These are phyloP conservation scores for Colletotrichum sp. DNA, from an alignment of 2,329 filamentous ascomycete genomes.

Conservation along the genomic window DNA sequence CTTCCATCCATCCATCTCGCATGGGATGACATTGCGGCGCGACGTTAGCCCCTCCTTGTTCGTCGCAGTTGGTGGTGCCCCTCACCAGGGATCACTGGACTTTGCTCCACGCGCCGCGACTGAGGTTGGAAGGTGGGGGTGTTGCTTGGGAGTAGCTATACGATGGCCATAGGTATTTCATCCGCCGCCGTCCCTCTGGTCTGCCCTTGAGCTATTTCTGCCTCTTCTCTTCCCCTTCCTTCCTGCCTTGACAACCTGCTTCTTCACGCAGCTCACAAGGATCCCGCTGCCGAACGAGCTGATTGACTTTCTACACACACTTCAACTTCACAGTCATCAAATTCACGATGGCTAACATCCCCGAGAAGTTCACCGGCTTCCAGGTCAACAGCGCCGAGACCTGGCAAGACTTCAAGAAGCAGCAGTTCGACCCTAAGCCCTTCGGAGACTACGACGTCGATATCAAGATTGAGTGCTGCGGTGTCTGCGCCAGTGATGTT, in stretches of 20 bases:
- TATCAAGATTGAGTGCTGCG: constrained; percentile 83
- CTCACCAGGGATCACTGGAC: constrained; percentile 13
- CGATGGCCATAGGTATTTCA: constrained; percentile 20
- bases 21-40: constrained; percentile 10
- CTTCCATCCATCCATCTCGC: neutral
- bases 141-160: neutral
- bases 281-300: neutral
- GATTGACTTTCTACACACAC: neutral
- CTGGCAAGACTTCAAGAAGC: constrained; percentile 69
- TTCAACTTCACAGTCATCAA: neutral
- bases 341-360: constrained; percentile 52
- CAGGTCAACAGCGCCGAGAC: constrained; percentile 59
- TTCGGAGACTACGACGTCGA: constrained; percentile 89
- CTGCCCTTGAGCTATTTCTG: neutral
- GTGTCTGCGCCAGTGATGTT: constrained; percentile 75
- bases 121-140: constrained; percentile 14
- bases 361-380: constrained; percentile 66
- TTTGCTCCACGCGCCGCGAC: neutral
- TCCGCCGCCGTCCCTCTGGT: constrained; percentile 6
- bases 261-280: neutral
- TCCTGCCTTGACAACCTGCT: neutral
- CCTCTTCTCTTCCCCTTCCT: neutral
- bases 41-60: constrained; percentile 14
- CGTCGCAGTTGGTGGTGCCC: constrained; percentile 7
- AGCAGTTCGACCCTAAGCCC: constrained; percentile 81